Evolutionary conservation across 2,329 filamentous ascomycete genomes (phyloP).

Genomic region (Hypoxylon sp.): DNA sequence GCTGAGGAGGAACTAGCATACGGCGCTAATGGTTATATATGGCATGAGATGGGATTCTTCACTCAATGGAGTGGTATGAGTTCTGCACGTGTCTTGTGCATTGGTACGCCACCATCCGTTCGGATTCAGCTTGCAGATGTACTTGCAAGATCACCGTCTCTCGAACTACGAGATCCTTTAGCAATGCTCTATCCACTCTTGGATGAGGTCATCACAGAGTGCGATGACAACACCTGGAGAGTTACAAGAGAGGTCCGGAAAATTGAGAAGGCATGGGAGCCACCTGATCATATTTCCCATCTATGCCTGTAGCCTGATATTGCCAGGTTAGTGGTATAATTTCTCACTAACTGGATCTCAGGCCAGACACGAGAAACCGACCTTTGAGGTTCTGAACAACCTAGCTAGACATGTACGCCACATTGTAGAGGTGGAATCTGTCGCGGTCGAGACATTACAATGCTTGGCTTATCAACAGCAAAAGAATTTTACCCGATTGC

Average conservation of each 20-base stretch:
- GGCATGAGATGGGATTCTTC: conserved; percentile 11
- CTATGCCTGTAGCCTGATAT: background rate
- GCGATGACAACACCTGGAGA: background rate
- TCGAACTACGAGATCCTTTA: conserved; percentile 1
- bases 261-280: conserved; percentile 6
- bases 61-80: background rate
- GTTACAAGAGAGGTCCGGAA: background rate
- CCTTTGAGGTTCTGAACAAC: conserved; percentile 3
- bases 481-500: background rate
- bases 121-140: background rate
- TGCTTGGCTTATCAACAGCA: background rate
- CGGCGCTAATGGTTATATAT: background rate
- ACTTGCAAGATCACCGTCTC: background rate
- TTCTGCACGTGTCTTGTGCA: background rate
- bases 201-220: conserved; percentile 3
- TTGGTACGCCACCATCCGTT: background rate
- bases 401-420: conserved; percentile 1
- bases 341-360: background rate
- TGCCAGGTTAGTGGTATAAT: background rate
- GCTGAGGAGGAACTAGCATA: background rate
- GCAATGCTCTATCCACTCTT: conserved; percentile 5
- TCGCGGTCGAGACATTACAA: background rate
- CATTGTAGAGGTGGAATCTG: background rate
- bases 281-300: background rate
- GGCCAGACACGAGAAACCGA: conserved; percentile 5